Base-by-base conservation (phyloP, 208 protist genomes). In the Wallacemonas collosoma region DNA sequence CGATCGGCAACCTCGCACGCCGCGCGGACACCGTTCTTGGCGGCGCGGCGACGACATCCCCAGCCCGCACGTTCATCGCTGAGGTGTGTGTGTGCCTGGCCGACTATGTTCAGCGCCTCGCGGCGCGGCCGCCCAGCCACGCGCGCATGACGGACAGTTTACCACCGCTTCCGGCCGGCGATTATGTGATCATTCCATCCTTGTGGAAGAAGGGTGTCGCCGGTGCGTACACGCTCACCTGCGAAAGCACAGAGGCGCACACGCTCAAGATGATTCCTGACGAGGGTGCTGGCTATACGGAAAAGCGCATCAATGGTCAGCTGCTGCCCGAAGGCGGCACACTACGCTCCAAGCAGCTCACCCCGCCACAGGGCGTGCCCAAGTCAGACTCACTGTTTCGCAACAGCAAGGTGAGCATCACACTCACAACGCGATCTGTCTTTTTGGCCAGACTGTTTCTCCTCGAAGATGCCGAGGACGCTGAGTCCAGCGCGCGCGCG, bases 221-320 rank as follows among this genome's bases (percentile, higher is more conserved):
- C 4, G 90, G 78, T 2, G 35, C 2, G n/a, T 95, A 83, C 75
- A 81, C 85, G 55, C 67, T 95, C 9, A 82, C 68, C 36, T 79
- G 90, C 4, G 90, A 93, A 72, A 88, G 87, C 45, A 88, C 87
- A 35, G 87, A 90, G 72, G 77, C 85, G 40, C 87, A 91, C 55
- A 76, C 76, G 48, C 15, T 81, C 50, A 40, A 62, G 61, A 38
- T 55, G 69, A 76, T 86, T 6, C 79, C 83, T 9, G 71, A 79
- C 56, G 84, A 86, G 65, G 89, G 89, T 7, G 72, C 55, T 36
- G 80, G 78, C 11, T 77, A 88, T 70, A 66, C 79, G 15, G 80
- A 92, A 68, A 81, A 53, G 43, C 44, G 57, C 12, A 55, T 92
- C 40, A 75, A 67, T 3, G 87, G 82, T 3, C 66, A 80, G 53